Conservation (phyloP, 345 rosid genomes). For the Gossypium sturtianum region DNA sequence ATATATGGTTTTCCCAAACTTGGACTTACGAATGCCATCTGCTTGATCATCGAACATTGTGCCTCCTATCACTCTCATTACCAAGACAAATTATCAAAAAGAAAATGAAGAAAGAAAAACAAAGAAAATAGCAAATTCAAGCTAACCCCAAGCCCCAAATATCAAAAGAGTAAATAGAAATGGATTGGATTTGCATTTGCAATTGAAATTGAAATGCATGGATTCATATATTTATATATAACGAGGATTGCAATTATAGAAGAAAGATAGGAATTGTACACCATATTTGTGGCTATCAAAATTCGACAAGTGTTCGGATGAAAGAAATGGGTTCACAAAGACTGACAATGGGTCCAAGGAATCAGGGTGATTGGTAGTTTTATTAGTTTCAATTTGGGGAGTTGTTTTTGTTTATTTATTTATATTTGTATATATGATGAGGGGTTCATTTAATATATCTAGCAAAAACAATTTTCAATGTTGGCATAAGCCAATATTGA, state of each 20-base stretch:
- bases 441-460: background rate
- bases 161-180: background rate
- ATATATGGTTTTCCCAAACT: constrained; percentile 26
- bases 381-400: background rate
- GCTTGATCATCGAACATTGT: constrained; percentile 26
- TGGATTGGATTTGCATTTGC: background rate
- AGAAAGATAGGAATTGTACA: background rate
- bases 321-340: background rate
- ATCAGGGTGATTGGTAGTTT: background rate
- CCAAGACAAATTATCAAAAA: background rate
- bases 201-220: background rate
- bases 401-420: background rate
- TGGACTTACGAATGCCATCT: constrained; percentile 25
- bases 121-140: background rate
- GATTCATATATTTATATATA: background rate
- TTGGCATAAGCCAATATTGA: too few species aligned
- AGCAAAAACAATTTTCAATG: too few species aligned
- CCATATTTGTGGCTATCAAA: background rate
- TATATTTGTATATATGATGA: background rate
- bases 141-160: background rate
- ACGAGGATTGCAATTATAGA: background rate
- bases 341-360: background rate
- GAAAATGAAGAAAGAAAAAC: background rate
- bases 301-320: background rate
- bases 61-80: constrained; percentile 1